These are phyloP conservation scores for Thelonectria discophora DNA, from an alignment of 2,329 filamentous ascomycete genomes.

Conservation along the genomic window DNA sequence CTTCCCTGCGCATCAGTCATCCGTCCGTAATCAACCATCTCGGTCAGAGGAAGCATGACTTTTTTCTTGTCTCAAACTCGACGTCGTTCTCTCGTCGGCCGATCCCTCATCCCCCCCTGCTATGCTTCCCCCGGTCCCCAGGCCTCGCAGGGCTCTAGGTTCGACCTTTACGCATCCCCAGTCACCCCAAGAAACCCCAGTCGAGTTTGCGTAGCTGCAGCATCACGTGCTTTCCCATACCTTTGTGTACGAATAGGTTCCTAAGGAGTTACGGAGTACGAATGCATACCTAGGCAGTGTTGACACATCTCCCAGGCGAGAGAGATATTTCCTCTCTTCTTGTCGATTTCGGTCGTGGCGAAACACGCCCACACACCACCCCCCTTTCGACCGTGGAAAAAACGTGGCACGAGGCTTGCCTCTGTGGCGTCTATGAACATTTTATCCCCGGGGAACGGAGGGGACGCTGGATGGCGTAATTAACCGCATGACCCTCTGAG, in stretches of 20 bases:
- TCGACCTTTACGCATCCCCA: constrained; percentile 4
- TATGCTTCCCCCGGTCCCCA: not conserved
- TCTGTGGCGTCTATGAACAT: constrained; percentile 33
- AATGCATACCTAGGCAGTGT: too few species aligned
- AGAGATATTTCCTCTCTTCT: not conserved
- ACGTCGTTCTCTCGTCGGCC: not conserved
- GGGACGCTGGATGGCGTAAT: constrained; percentile 9
- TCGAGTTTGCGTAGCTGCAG: not conserved
- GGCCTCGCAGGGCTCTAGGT: constrained; percentile 9
- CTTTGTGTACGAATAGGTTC: too few species aligned
- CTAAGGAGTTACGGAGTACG: too few species aligned
- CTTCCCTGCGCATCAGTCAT: constrained; percentile 7
- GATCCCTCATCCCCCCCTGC: constrained; percentile 9
- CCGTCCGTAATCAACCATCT: not conserved
- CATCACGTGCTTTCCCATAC: constrained; percentile 11
- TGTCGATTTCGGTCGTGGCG: not conserved
- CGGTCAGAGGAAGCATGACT: not conserved
- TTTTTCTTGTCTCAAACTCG: not conserved
- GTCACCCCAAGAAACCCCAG: not conserved
- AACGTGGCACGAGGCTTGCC: constrained; percentile 3
- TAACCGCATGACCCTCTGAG: not conserved
- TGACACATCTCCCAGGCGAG: not conserved
- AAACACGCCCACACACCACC: not conserved
- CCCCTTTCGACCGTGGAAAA: not conserved
- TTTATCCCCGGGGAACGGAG: constrained; percentile 26